Evolutionary conservation across 495 filamentous ascomycete genomes (phyloP), one percentile per base, ranked within the genome.

Genomic region (Aspergillus diversus): DNA sequence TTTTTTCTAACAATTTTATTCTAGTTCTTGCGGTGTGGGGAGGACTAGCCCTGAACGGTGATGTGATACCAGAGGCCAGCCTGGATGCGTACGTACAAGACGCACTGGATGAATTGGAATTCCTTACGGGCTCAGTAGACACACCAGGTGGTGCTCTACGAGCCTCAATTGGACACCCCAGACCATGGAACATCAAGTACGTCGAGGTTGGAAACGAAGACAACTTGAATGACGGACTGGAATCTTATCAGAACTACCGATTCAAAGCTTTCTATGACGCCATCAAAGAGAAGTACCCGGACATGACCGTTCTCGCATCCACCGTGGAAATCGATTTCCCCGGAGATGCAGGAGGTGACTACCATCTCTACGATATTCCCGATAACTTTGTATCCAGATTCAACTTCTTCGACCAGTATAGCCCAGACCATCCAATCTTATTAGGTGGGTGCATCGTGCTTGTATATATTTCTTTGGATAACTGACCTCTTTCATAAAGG

Each of bases 91-190:
- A 79, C 56, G 70, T 92, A 12, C 77, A 79, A 49, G 84, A 88
- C 65, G 86, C 83, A 1, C 79, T 92, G 0, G 77, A 90, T 62
- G 82, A 91, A 72, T 73, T 92, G 7, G 87, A 92, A 54, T 78
- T 77, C 61, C 54, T 79, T 27, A 73, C 68, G 32, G 77, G 78
- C 34, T 71, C 66, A 17, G 66, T 69, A 4, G 67, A 72, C 15
- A 81, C 80, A 0, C 61, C 72, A 17, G 79, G 75, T 17, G 82
- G 81, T 53, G 70, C 73, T 15, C 66, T 82, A 12, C 79, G 82
- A 5, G 80, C 80, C 6, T 72, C 75, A 13, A 66, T 79, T 37
- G 83, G 83, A 7, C 73, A 82, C 55, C 76, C 78, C 0, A 69
- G 79, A 5, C 80, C 81, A 7, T 84, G 80, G 78, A 73, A 56